Conservation (phyloP, 768 basidiomycete species). For the Pisolithus microcarpus region DNA sequence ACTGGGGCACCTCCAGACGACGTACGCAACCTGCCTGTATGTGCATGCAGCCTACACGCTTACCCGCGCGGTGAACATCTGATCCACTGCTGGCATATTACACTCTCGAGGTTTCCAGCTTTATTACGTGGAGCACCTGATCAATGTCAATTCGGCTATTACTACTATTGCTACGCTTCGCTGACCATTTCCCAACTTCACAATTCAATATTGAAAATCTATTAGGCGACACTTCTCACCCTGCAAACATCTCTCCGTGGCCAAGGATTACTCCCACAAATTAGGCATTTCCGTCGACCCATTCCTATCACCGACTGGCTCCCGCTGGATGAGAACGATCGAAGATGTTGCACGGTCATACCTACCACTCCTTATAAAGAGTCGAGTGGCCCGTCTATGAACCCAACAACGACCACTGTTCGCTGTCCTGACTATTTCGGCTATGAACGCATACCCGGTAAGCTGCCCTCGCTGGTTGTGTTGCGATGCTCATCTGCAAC, state of each 20-base stretch:
- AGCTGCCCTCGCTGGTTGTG: constrained; percentile 18
- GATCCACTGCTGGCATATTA: constrained; percentile 20
- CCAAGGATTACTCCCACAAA: constrained; percentile 17
- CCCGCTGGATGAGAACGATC: constrained; percentile 15
- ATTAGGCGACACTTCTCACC: constrained; percentile 27
- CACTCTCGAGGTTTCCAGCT: constrained; percentile 18
- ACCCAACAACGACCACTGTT: constrained; percentile 9
- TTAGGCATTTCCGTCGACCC: constrained; percentile 22
- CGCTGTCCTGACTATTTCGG: constrained; percentile 48
- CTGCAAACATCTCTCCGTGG: constrained; percentile 10
- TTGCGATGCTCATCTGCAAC: constrained; percentile 12
- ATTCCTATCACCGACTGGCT: constrained; percentile 28
- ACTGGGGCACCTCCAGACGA: constrained; percentile 21
- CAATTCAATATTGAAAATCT: constrained; percentile 20
- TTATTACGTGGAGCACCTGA: constrained; percentile 22
- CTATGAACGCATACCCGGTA: constrained; percentile 69
- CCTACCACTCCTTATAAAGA: constrained; percentile 18
- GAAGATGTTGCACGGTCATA: constrained; percentile 5
- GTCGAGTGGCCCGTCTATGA: constrained; percentile 11
- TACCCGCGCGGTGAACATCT: constrained; percentile 6
- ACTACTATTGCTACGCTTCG: constrained; percentile 21
- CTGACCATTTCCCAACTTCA: constrained; percentile 19
- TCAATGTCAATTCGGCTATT: constrained; percentile 13
- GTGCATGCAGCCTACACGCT: constrained; percentile 13
- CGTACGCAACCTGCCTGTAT: constrained; percentile 18